phyloP scores from a whole-genome alignment of 257 asterid genomes.

The Leptodermis oblonga region DNA sequence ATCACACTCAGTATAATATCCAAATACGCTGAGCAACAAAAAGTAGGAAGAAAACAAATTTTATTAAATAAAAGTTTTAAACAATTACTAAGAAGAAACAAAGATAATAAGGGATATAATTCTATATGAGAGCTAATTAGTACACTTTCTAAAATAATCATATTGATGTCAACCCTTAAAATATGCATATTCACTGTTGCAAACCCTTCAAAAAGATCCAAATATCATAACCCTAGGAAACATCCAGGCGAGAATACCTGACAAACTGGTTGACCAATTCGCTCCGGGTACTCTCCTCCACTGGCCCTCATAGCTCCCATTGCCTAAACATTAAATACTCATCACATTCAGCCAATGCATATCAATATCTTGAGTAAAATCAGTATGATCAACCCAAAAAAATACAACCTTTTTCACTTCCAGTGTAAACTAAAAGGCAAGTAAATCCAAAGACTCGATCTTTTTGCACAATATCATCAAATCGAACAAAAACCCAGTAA shows the following conservation, averaged over 20 bases:
- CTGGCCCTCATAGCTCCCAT: slow-evolving; percentile 60
- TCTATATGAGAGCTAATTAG: background rate
- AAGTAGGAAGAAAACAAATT: slow-evolving; percentile 14
- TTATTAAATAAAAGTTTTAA: background rate
- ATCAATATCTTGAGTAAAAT: slow-evolving; percentile 19
- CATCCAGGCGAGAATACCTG: slow-evolving; percentile 42
- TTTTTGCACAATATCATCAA: slow-evolving; percentile 20
- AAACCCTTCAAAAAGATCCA: background rate
- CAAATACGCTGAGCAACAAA: slow-evolving; percentile 1
- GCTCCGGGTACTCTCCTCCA: slow-evolving; percentile 76
- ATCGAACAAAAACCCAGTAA: slow-evolving; percentile 21
- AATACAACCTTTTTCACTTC: slow-evolving; percentile 16
- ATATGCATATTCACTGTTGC: slow-evolving; percentile 3
- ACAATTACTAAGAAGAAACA: background rate
- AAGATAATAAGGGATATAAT: background rate
- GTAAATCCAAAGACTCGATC: slow-evolving; percentile 10
- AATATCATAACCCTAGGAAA: background rate
- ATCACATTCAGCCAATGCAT: slow-evolving; percentile 25
- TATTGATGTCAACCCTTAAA: slow-evolving; percentile 1
- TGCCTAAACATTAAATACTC: slow-evolving; percentile 38
- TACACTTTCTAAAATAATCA: slow-evolving; percentile 5
- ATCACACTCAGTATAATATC: background rate
- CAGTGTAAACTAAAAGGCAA: background rate
- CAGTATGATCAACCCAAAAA: slow-evolving; percentile 17
- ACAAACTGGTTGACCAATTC: slow-evolving; percentile 72